Percentiles rank a stretch among this genome's conserved stretches.
These are phyloP conservation scores for Leishmania turanica DNA, from an alignment of 208 protist species.

Conservation along the genomic window DNA sequence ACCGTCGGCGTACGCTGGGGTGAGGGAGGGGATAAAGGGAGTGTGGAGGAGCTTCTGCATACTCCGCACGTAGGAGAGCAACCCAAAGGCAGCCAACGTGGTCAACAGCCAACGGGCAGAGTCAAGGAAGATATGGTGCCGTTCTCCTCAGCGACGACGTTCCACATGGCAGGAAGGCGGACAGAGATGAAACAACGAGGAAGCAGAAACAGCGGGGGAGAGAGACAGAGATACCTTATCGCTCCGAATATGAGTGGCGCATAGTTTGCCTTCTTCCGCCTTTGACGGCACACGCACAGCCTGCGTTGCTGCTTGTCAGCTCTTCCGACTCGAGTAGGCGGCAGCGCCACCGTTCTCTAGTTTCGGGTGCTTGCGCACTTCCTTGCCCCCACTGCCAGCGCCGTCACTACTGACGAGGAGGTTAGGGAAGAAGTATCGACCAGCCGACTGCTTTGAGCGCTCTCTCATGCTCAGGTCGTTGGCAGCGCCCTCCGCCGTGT, in stretches of 20 bases:
- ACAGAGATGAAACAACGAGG: not conserved
- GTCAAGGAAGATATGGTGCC: not conserved
- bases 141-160: not conserved
- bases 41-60: not conserved
- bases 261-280: not conserved
- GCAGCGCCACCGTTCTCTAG: not conserved
- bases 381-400: not conserved
- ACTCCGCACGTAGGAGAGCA: not conserved
- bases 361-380: not conserved
- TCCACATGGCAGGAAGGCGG: not conserved
- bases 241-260: not conserved
- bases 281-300: not conserved
- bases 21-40: not conserved
- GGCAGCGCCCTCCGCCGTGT: conserved; percentile 8
- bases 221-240: not conserved
- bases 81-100: not conserved
- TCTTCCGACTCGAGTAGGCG: not conserved
- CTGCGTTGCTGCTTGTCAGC: not conserved
- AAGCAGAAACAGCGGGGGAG: no score
- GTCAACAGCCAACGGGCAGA: not conserved
- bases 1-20: no score
- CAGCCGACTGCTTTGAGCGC: not conserved
- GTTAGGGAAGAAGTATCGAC: not conserved
- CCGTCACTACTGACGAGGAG: not conserved
- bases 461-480: not conserved